Evolutionary conservation across 169 alveolate genomes (phyloP).

Genomic region (Theileria sp.): DNA sequence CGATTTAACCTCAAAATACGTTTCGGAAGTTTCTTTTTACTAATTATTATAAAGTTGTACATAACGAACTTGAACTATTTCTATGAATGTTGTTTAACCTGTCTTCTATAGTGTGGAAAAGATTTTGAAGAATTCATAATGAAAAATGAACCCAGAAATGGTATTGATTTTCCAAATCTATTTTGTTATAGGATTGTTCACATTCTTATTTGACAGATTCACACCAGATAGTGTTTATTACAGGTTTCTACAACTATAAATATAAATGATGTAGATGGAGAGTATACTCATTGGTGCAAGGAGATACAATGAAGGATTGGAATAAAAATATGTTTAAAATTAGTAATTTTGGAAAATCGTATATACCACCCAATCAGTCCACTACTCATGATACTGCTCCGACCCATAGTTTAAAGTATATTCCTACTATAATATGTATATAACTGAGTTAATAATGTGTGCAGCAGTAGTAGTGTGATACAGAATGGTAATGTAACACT

Average conservation of each 20-base stretch:
- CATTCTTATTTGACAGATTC: conserved; percentile 25
- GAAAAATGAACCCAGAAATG: conserved; percentile 28
- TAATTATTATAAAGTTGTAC: neutral
- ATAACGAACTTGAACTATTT: neutral
- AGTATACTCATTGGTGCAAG: conserved; percentile 60
- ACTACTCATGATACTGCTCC: neutral
- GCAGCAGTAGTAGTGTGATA: neutral
- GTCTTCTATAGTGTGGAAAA: conserved; percentile 24
- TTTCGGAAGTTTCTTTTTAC: conserved; percentile 25
- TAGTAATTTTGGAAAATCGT: conserved; percentile 19
- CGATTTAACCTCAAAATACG: conserved; percentile 54
- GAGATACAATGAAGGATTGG: conserved; percentile 35
- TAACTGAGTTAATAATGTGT: conserved; percentile 8
- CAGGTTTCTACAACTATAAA: conserved; percentile 18
- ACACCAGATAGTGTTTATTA: conserved; percentile 63
- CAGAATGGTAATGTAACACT: conserved; percentile 38
- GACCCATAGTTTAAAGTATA: neutral
- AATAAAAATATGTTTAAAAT: conserved; percentile 30
- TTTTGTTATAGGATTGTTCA: conserved; percentile 36
- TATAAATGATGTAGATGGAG: conserved; percentile 47
- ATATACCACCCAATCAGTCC: conserved; percentile 39
- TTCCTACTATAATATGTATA: neutral
- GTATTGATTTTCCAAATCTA: neutral
- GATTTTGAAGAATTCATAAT: conserved; percentile 44
- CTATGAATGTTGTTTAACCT: neutral